Evolutionary conservation across 495 filamentous ascomycete species (phyloP), one percentile per base, ranked within the genome.

Genomic region (Aspergillus panamensis): DNA sequence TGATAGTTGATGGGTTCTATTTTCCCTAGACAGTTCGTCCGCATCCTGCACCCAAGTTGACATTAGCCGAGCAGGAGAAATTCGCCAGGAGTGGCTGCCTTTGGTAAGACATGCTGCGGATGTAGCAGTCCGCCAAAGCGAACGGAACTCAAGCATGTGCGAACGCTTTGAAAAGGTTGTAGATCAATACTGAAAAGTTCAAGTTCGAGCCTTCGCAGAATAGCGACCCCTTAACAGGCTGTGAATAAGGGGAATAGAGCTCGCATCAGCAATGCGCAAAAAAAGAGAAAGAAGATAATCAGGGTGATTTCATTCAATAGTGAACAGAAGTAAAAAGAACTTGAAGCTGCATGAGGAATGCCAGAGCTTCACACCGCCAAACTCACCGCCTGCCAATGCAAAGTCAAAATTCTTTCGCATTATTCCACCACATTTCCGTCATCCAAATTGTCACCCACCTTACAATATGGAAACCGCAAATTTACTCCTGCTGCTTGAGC

Each of bases 401-500:
- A 64, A 61, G 59, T 57, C 52, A 62, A 62, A 64, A 62, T 55
- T 69, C 48, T 51, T 62, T 31, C 53, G 40, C 8, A 19, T 19
- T 14, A 8, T 6, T 13, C 7, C 12, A 13, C 35, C 1, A 50
- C 39, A 33, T 13, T 48, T 56, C 32, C 42, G 17, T 4, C 37
- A 30, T 8, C 21, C 12, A 40, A 21, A 25, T 20, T 42, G 10
- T 51, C 51, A n/a, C 7, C 1, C 16, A 47, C 64, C 33, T 14
- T 13, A 25, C 16, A 57, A 60, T 8, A 77, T 82, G 80, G 78
- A 82, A 12, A 52, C 71, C 32, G 53, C 62, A 39, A 66, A 77
- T 60, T 52, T 84, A 37, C 45, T 75, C 33, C 71, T 78, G 40
- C 76, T 86, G 58, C 71, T 97, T 43, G 84, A 89, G 62, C 77